These are phyloP conservation scores for Globisporangium abappressorium DNA, from an alignment of 352 stramenopile genomes.

Conservation along the genomic window DNA sequence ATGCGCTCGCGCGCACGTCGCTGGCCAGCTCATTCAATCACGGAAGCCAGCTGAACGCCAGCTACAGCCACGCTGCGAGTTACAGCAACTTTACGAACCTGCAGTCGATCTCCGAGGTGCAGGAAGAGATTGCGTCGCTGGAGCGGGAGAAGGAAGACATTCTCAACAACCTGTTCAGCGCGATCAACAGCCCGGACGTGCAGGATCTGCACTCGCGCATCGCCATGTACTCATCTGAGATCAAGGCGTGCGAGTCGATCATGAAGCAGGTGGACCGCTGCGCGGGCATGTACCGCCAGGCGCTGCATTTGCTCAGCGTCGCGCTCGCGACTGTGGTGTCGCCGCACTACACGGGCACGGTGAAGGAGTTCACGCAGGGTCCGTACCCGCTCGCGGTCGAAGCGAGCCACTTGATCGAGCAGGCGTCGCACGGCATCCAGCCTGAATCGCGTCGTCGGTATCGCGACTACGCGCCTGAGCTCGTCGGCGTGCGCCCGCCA, in stretches of 20 bases:
- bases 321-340: slow-evolving; percentile 70
- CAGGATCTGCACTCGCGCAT: slow-evolving; percentile 73
- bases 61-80: slow-evolving; percentile 17
- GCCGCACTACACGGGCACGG: slow-evolving; percentile 62
- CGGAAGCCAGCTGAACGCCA: slow-evolving; percentile 9
- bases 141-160: slow-evolving; percentile 76
- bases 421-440: slow-evolving; percentile 66
- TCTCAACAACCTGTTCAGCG: slow-evolving; percentile 56
- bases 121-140: slow-evolving; percentile 59
- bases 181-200: slow-evolving; percentile 56
- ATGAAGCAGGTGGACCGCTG: slow-evolving; percentile 75
- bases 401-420: slow-evolving; percentile 70
- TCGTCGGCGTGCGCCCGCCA: slow-evolving; percentile 38
- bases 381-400: slow-evolving; percentile 77
- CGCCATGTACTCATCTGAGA: slow-evolving; percentile 70
- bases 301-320: slow-evolving; percentile 63
- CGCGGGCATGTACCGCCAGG: slow-evolving; percentile 71
- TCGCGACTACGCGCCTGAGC: slow-evolving; percentile 48
- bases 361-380: slow-evolving; percentile 72
- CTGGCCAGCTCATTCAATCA: slow-evolving; percentile 23
- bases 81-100: slow-evolving; percentile 21
- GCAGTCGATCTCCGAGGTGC: slow-evolving; percentile 34
- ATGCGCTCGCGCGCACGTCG: slow-evolving; percentile 56
- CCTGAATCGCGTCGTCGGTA: slow-evolving; percentile 76
- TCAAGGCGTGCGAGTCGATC: slow-evolving; percentile 71